Base-by-base conservation (phyloP, 176 grass and related monocot species). In the Paspalum vaginatum region DNA sequence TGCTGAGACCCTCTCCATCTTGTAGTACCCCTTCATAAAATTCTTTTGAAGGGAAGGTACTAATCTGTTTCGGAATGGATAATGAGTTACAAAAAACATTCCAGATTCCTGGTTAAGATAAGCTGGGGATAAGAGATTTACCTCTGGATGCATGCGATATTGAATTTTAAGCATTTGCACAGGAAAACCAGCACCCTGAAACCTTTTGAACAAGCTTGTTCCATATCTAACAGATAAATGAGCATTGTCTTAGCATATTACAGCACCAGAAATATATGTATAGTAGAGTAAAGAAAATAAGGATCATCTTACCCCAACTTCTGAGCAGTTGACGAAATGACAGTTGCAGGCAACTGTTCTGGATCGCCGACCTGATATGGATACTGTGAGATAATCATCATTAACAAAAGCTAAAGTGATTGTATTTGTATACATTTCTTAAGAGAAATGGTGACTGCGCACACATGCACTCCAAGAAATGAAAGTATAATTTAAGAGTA, bases 91-190 rank as follows among this genome's bases (percentile, higher is more conserved):
- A 80, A 72, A 13, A 81, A 59, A 53, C 7, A 42, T 82, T 78
- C 60, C 43, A 72, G 16, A 71, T 49, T 41, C 32, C 38, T 41
- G 17, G 37, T 85, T 65, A 82, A 81, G 15, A 79, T 79, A 63
- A 52, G 77, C 48, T 71, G 16, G 62, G 63, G 25, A 57, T 70
- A 17, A 3, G 21, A 55, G 61, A 88, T 84, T 68, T 63, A 93
- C 95, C 90, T 94, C 86, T 75, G 95, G 95, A 87, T 98, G 92
- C 92, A 98, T 98, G 61, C 95, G 95, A 70, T 98, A 98, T 37
- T 98, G 95, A 77, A 84, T 89, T 68, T 95, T 98, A 72, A 98
- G 95, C 95, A 98, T 98, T 68, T 93, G 92, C 44, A 98, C 90
- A 0, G 95, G 95, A 93, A 98, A 98, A 73, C 95, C 95, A 48